phyloP scores from a whole-genome alignment of 108 stramenopile genomes.

The Cyclotella choctawhatcheeana region DNA sequence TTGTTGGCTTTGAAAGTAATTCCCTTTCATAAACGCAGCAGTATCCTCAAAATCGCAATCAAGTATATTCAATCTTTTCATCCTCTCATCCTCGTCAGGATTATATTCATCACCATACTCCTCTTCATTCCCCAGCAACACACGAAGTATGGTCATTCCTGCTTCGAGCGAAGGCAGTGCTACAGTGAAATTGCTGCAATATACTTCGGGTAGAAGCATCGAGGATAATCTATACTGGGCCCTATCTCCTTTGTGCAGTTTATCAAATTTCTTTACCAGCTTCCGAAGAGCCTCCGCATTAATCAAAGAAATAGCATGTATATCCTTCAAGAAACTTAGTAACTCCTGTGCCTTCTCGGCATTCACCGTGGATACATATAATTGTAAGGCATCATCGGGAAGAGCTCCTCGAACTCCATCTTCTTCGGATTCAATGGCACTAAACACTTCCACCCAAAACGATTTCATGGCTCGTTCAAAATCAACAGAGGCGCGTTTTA shows the following conservation, averaged over 20 bases:
- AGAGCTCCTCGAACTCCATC: constrained; percentile 63
- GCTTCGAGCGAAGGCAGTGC: constrained; percentile 46
- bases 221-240: constrained; percentile 13
- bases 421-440: constrained; percentile 16
- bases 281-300: constrained; percentile 57
- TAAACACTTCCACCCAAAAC: constrained; percentile 53
- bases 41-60: constrained; percentile 19
- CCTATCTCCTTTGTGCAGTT: constrained; percentile 14
- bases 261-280: constrained; percentile 54
- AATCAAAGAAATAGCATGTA: constrained; percentile 52
- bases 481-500: constrained; percentile 53
- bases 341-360: constrained; percentile 50
- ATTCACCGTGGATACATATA: constrained; percentile 40
- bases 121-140: constrained; percentile 43
- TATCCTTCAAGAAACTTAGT: constrained; percentile 53
- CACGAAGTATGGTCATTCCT: constrained; percentile 37
- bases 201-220: constrained; percentile 44
- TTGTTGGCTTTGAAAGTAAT: constrained; percentile 30
- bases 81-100: constrained; percentile 19
- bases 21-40: constrained; percentile 36
- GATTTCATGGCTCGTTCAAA: constrained; percentile 55
- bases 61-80: constrained; percentile 16
- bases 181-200: constrained; percentile 47
- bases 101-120: constrained; percentile 32
- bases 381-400: constrained; percentile 63